phyloP scores from a whole-genome alignment of 345 rosid species.

The Cardiospermum halicacabum region DNA sequence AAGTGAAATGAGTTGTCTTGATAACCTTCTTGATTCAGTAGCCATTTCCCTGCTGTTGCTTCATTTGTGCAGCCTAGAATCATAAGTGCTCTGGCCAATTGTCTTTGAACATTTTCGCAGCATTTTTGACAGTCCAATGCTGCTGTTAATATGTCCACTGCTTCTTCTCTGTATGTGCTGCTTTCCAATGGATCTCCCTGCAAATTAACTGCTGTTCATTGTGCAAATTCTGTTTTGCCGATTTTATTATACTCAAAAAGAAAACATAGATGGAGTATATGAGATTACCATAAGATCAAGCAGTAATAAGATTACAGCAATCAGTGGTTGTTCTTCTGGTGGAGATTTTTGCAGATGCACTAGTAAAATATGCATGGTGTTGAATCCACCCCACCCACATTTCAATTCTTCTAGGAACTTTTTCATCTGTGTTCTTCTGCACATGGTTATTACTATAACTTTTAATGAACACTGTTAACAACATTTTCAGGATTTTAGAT shows the following conservation, averaged over 20 bases:
- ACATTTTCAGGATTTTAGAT: too few relatives aligned
- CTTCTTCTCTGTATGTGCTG: slow-evolving; percentile 61
- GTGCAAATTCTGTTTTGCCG: slow-evolving; percentile 2
- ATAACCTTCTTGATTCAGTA: slow-evolving; percentile 33
- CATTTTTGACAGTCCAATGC: slow-evolving; percentile 34
- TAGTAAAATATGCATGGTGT: slow-evolving; percentile 48
- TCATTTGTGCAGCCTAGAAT: slow-evolving; percentile 41
- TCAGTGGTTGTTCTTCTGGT: slow-evolving; percentile 43
- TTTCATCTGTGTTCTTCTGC: slow-evolving; percentile 40
- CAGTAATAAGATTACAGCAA: slow-evolving; percentile 52
- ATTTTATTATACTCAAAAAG: too few relatives aligned
- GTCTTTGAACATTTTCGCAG: slow-evolving; percentile 41
- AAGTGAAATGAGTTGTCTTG: slow-evolving; percentile 19
- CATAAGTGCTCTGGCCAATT: slow-evolving; percentile 47
- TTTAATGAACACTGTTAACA: too few relatives aligned
- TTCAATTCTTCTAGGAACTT: slow-evolving; percentile 32
- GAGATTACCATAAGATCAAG: slow-evolving; percentile 57
- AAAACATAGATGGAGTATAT: background rate
- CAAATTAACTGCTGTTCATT: slow-evolving; percentile 29
- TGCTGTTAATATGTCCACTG: slow-evolving; percentile 41
- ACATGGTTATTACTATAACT: background rate
- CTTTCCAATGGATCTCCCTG: slow-evolving; percentile 49
- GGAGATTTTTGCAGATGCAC: slow-evolving; percentile 40
- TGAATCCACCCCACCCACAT: slow-evolving; percentile 45
- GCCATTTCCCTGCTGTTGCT: slow-evolving; percentile 36